phyloP scores from a whole-genome alignment of 2,329 filamentous ascomycete species.

The Trematosphaeria pertusa region DNA sequence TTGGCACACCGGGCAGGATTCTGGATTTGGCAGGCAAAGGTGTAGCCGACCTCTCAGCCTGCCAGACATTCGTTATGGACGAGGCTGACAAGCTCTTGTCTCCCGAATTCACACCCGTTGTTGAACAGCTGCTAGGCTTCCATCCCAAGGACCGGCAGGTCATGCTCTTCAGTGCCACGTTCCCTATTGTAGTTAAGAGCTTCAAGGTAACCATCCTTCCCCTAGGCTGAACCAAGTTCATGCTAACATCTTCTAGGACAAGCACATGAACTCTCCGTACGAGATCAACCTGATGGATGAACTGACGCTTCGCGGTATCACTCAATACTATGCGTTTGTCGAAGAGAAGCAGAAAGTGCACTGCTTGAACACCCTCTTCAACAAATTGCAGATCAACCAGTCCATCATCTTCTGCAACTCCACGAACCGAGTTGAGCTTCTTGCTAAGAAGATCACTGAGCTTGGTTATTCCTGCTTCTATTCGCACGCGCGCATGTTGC shows the following conservation, averaged over 20 bases:
- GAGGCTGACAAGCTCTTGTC: constrained; percentile 98
- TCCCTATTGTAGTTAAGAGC: constrained; percentile 94
- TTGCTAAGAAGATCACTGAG: constrained; percentile 99
- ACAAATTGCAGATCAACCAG: constrained; percentile 98
- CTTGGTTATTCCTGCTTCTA: constrained; percentile 99
- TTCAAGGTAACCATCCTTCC: constrained; percentile 68
- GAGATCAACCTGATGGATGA: constrained; percentile 99
- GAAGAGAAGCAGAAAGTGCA: constrained; percentile 99
- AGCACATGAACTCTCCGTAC: constrained; percentile 95
- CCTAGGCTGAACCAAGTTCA: background rate
- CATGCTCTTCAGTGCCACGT: constrained; percentile 99
- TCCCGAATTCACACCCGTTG: constrained; percentile 94
- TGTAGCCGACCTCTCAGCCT: constrained; percentile 94
- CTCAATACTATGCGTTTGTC: constrained; percentile 98
- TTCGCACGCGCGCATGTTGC: constrained; percentile 97
- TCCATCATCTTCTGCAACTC: constrained; percentile 99
- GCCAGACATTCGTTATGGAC: constrained; percentile 99
- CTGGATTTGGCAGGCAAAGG: constrained; percentile 95
- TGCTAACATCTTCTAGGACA: constrained; percentile 65
- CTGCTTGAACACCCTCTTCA: constrained; percentile 98
- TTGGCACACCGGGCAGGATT: constrained; percentile 95
- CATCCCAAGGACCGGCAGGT: constrained; percentile 98
- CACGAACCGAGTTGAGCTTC: constrained; percentile 94
- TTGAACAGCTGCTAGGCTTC: constrained; percentile 93
- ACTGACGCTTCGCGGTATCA: constrained; percentile 95